Percentiles rank a stretch among this genome's conserved stretches.
Evolutionary conservation across 2,329 filamentous ascomycete genomes (phyloP).

Genomic region (Pyricularia grisea): DNA sequence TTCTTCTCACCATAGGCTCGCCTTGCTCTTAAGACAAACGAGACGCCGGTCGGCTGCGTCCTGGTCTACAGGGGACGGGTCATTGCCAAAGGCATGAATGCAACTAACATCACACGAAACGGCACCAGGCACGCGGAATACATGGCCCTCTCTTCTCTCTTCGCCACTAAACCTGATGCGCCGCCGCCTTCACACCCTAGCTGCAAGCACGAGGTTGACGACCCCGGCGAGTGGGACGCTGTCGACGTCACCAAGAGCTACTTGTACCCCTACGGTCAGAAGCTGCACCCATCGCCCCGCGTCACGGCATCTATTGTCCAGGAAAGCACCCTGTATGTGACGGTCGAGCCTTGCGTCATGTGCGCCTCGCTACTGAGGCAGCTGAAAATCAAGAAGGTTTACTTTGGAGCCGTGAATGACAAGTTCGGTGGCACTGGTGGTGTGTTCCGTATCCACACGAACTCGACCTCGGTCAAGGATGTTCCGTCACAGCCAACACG

Average conservation of each 20-base stretch:
- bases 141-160: constrained; percentile 61
- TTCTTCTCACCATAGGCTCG: constrained; percentile 52
- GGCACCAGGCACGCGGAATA: constrained; percentile 95
- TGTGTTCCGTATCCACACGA: constrained; percentile 75
- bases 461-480: constrained; percentile 29
- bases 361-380: constrained; percentile 89
- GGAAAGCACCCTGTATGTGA: constrained; percentile 80
- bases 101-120: constrained; percentile 83
- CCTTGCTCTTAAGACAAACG: constrained; percentile 72
- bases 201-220: constrained; percentile 16
- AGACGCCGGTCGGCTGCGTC: constrained; percentile 95
- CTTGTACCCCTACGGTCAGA: constrained; percentile 53
- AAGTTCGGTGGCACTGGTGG: constrained; percentile 95
- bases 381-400: constrained; percentile 79
- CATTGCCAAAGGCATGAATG: constrained; percentile 91
- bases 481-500: not conserved
- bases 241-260: constrained; percentile 46
- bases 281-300: constrained; percentile 41
- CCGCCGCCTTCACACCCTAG: not conserved
- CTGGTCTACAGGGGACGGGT: constrained; percentile 72
- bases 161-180: constrained; percentile 16
- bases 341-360: constrained; percentile 98
- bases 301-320: constrained; percentile 60
- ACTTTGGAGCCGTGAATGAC: constrained; percentile 92
- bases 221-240: constrained; percentile 34